These are phyloP conservation scores for Sutorius eximius DNA, from an alignment of 1,284 basidiomycete genomes.

Conservation along the genomic window DNA sequence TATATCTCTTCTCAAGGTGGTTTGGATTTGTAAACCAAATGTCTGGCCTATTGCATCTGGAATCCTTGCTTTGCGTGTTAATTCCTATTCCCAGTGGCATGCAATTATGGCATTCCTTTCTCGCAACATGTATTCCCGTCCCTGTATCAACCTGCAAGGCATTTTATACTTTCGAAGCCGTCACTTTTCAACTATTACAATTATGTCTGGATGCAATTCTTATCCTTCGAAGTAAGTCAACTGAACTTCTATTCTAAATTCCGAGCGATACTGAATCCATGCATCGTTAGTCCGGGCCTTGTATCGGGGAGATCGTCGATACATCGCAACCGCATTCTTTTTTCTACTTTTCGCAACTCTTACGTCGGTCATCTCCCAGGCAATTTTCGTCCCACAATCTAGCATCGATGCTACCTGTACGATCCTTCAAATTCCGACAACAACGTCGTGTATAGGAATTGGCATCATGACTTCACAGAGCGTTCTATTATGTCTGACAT, in stretches of 20 bases:
- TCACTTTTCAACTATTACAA: slow-evolving; percentile 12
- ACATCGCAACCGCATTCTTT: neutral
- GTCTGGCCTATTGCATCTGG: neutral
- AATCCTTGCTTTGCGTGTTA: slow-evolving; percentile 1
- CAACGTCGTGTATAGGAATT: slow-evolving; percentile 1
- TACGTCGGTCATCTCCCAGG: neutral
- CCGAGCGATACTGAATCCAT: neutral
- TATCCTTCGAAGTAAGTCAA: slow-evolving; percentile 23
- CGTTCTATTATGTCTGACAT: slow-evolving; percentile 17
- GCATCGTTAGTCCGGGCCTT: slow-evolving; percentile 15
- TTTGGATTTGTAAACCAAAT: slow-evolving; percentile 24
- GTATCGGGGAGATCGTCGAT: slow-evolving; percentile 6
- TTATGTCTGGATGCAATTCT: slow-evolving; percentile 15
- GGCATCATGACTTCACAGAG: slow-evolving; percentile 15
- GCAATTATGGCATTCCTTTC: neutral
- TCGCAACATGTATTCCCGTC: slow-evolving; percentile 1
- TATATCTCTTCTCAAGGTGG: slow-evolving; percentile 26
- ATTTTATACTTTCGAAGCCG: slow-evolving; percentile 1
- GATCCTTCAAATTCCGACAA: slow-evolving; percentile 4
- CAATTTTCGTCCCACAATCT: neutral
- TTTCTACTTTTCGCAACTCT: slow-evolving; percentile 8
- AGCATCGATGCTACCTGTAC: slow-evolving; percentile 12
- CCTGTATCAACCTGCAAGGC: slow-evolving; percentile 5
- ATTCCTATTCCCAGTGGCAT: slow-evolving; percentile 4
- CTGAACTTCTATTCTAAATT: neutral